Evolutionary conservation across 768 basidiomycete species (phyloP).

Genomic region (Mycena rosella): DNA sequence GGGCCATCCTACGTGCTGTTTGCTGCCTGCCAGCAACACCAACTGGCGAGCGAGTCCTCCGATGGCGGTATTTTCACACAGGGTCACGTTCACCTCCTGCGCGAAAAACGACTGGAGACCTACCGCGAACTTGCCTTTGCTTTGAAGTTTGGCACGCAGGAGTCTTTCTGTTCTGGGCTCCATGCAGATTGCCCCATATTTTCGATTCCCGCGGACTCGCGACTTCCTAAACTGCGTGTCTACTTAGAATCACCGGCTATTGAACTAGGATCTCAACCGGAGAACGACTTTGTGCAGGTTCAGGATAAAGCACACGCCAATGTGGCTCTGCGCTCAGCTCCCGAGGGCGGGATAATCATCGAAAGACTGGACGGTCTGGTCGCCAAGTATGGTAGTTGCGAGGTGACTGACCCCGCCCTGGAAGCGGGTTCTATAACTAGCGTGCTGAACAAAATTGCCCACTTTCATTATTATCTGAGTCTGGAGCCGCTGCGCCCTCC

Average conservation of each 20-base stretch:
- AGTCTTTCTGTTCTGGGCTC: neutral
- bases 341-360: neutral
- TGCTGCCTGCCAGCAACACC: neutral
- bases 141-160: neutral
- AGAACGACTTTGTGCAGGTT: constrained; percentile 4
- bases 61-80: constrained; percentile 13
- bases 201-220: neutral
- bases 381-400: neutral
- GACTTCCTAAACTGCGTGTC: constrained; percentile 7
- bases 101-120: neutral
- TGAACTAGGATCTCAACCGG: neutral
- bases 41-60: constrained; percentile 3
- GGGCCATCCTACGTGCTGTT: constrained; percentile 2
- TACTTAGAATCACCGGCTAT: neutral
- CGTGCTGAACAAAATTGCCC: constrained; percentile 10
- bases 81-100: neutral
- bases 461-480: constrained; percentile 4
- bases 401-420: neutral
- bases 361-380: constrained; percentile 4
- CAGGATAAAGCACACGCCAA: neutral
- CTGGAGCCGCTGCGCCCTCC: neutral
- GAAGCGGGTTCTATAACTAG: neutral
- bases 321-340: neutral
- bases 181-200: constrained; percentile 4
- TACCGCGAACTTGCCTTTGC: constrained; percentile 4